These are phyloP conservation scores for Cryphonectria japonica DNA, from an alignment of 2,329 filamentous ascomycete genomes.

Conservation along the genomic window DNA sequence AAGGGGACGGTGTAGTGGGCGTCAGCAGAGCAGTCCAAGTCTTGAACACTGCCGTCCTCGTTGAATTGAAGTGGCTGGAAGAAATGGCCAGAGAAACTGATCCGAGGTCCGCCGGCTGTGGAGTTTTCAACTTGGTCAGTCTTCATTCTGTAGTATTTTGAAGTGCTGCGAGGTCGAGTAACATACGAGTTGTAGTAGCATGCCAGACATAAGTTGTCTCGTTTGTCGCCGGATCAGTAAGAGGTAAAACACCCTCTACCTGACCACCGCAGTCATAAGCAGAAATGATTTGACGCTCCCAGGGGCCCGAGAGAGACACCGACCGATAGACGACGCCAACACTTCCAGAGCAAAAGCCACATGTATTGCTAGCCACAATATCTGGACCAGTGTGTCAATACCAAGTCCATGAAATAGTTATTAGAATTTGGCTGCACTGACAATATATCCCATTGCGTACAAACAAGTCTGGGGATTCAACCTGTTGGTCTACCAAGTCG, in stretches of 20 bases:
- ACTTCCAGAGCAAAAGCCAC: background rate
- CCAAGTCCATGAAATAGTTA: background rate
- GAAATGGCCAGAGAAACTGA: background rate
- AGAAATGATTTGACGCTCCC: background rate
- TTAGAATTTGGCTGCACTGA: background rate
- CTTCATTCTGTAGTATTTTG: background rate
- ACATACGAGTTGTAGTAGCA: conserved; percentile 16
- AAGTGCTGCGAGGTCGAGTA: background rate
- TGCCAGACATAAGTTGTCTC: conserved; percentile 26
- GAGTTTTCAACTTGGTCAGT: background rate
- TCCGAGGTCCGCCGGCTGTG: background rate
- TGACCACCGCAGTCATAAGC: conserved; percentile 4
- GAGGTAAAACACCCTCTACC: conserved; percentile 18
- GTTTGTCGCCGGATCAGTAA: conserved; percentile 21
- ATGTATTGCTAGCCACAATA: background rate
- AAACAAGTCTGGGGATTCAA: conserved; percentile 23
- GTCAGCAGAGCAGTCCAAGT: background rate
- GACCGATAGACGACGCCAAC: background rate
- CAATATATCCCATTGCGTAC: conserved; percentile 24
- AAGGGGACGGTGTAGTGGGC: background rate
- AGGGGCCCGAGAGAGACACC: background rate
- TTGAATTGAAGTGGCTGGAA: background rate
- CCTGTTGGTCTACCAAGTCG: conserved; percentile 24
- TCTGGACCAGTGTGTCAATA: background rate
- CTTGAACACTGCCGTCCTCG: background rate